A percentile compares a stretch with the other conserved stretches of the same genome.
These are phyloP conservation scores for Skeletonema potamos DNA, from an alignment of 108 stramenopile species.

Conservation along the genomic window DNA sequence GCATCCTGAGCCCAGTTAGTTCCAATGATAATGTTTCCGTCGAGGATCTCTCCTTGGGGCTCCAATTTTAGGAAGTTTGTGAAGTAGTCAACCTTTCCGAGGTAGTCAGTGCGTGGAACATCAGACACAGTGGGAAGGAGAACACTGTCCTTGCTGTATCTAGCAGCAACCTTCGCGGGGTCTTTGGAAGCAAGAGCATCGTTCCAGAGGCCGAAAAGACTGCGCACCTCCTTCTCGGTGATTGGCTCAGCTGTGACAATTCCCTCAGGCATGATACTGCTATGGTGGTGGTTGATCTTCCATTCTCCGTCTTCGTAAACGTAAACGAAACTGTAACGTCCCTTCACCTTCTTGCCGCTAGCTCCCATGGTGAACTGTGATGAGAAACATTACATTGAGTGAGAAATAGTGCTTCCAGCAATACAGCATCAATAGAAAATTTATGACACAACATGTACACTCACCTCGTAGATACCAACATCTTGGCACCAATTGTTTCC, in stretches of 20 bases:
- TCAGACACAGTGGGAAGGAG: conserved; percentile 46
- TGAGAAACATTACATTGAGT: not conserved
- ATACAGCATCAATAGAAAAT: not conserved
- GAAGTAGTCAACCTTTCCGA: conserved; percentile 36
- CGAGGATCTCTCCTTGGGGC: conserved; percentile 41
- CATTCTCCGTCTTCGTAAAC: conserved; percentile 68
- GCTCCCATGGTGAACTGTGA: conserved; percentile 54
- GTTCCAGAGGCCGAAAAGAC: conserved; percentile 49
- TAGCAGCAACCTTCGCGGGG: conserved; percentile 29
- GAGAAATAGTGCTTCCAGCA: not conserved
- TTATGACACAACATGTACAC: not conserved
- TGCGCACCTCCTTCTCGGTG: conserved; percentile 32
- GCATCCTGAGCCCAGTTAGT: conserved; percentile 53
- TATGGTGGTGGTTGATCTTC: conserved; percentile 74
- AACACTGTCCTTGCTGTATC: conserved; percentile 29
- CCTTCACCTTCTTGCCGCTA: conserved; percentile 48
- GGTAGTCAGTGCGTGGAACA: conserved; percentile 30
- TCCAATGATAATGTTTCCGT: conserved; percentile 36
- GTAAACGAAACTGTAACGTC: conserved; percentile 65
- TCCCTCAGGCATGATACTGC: conserved; percentile 53
- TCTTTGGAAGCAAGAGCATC: conserved; percentile 40
- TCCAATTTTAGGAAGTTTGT: conserved; percentile 32
- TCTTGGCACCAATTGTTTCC: conserved; percentile 62
- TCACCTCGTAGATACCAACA: conserved; percentile 57
- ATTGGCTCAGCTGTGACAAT: conserved; percentile 33